Evolutionary conservation across 768 basidiomycete genomes (phyloP), one percentile per base, ranked within the genome.

Genomic region (Hortiboletus flavorubellus): DNA sequence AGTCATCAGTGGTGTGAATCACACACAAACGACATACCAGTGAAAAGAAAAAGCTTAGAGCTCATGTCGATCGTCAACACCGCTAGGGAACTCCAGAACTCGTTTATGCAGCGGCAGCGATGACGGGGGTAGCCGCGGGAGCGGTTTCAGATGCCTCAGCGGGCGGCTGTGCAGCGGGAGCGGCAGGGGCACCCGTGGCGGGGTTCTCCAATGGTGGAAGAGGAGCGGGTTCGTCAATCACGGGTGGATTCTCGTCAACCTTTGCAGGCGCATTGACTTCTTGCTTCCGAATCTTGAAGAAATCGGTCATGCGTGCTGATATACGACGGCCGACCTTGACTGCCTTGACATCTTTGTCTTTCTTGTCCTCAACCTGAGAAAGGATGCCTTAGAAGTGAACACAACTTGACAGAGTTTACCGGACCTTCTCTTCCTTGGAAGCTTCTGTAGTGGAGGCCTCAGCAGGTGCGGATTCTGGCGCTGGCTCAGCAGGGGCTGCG

Each of bases 241-340:
- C 85, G 61, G 93, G 92, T 38, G 93, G 91, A 70, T 91, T 79
- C 77, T 93, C 90, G 59, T 92, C 87, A 54, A 93, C 89, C 80
- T 92, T 93, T 44, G 90, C 79, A 53, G 91, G 83, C 7, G 85
- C 68, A 11, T 78, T 67, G 35, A 84, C 81, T 67, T 89, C 86
- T 14, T 74, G 62, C 75, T 84, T 75, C 77, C 81, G 89, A 52
- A 79, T 46, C 79, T 87, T 92, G 84, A 95, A 91, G 73, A 95
- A 81, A 50, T 87, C 88, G 50, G 80, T 81, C 41, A 96, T 84
- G 21, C 91, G 90, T 26, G 87, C 81, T 42, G 93, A 95, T 56
- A 96, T 75, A 59, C 93, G 91, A 59, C 93, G 91, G 52, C 81
- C 75, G 54, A 91, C 84, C 72, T 93, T 94, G 55, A 67, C 51